Evolutionary conservation across 2,329 filamentous ascomycete genomes (phyloP), one percentile per base, ranked within the genome.

Genomic region (Karstenula rhodostoma): DNA sequence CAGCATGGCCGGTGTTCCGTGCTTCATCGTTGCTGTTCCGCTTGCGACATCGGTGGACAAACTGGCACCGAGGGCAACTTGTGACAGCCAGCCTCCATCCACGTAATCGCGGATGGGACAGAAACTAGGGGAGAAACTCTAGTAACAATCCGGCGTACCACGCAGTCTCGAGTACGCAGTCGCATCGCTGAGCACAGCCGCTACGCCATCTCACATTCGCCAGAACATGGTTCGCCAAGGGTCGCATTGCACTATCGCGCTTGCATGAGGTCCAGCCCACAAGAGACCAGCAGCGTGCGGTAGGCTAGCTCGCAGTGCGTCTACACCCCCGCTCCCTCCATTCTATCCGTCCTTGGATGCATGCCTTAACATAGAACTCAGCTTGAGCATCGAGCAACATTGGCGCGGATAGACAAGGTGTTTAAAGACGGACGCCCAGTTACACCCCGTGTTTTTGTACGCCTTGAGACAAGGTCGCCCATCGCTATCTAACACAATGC

Each of bases 281-380:
- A 5, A 19, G 8, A 33, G 46, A 6, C 32, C 48, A 37, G 48
- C 32, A 44, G 51, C 51, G 51, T 33, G 35, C 51, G 29, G 23
- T 19, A 42, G 25, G 19, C 33, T 44, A 54, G 51, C 37, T 54
- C 51, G 22, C 49, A 8, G 33, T 40, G 49, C 49, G 25, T 54
- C 44, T 35, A 43, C 37, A 27, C 37, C 51, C 51, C 51, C 51
- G 51, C 51, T 54, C 44, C 51, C 19, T 54, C 37, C 37, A 25
- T 40, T 40, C 37, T n/a, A 40, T n/a, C 37, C 35, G 27, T 29
- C 37, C 35, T 40, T 54, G 37, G 37, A 44, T 54, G 51, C 51
- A 44, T 32, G 51, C 40, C 51, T 54, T 54, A 54, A 54, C 51
- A 54, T 54, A 54, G 37, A 54, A 32, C 23, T 54, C 37, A 54